Evolutionary conservation across 140 eudicot species (phyloP), one percentile per base, ranked within the genome.

Genomic region (Oenanthe javanica): DNA sequence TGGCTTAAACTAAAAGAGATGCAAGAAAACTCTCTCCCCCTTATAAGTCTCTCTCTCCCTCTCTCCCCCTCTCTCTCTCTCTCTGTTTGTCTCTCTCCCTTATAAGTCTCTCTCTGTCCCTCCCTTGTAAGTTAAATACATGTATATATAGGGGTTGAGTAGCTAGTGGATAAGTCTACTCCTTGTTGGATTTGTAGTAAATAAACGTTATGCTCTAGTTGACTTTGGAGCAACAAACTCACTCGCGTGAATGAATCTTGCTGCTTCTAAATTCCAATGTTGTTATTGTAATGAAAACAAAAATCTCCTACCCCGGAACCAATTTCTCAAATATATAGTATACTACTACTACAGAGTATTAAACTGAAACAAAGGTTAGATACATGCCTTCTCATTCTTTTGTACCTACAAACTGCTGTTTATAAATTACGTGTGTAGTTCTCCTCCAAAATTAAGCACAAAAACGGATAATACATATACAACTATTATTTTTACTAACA

Each of bases 151-250:
- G 23, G 36, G 49, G 38, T 49, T 43, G 38, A 25, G 43, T 25
- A 48, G 79, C 63, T 12, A 6, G 46, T 21, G 25, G 48, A 19
- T 75, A 50, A 61, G 38, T 61, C 4, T n/a, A 3, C 9, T 21
- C 10, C 1, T 7, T 3, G 11, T 43, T 46, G 55, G 38, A 46
- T 9, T 67, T 46, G 59, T 50, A 10, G 19, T n/a, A 10, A 47
- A 36, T 36, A 36, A 8, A 45, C 15, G 77, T 10, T 4, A 43
- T 43, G 6, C 46, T 47, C 46, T 47, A 1, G 55, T 74, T 74
- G 77, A 74, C 77, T 46, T 74, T 74, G 57, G 77, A 74, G 42
- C 0, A 74, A 23, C 38, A 46, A 46, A n/a, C 11, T 74, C 55
- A n/a, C 4, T 74, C 55, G 40, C 55, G 4, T 42, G 75, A 69